These are phyloP conservation scores for Coemansia sp. DNA, from an alignment of 192 early-diverging fungal species.

Conservation along the genomic window DNA sequence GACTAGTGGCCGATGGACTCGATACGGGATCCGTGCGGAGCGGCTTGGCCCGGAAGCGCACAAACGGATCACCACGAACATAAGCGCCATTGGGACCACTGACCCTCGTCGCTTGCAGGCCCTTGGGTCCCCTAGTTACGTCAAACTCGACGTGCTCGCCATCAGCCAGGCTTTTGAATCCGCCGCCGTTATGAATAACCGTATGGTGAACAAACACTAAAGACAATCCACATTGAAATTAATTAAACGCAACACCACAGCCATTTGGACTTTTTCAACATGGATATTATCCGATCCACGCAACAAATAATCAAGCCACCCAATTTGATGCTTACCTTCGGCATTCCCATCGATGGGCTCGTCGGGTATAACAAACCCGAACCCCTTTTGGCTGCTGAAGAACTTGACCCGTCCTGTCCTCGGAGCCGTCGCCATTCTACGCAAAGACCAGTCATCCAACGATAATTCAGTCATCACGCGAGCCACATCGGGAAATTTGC, in stretches of 20 bases:
- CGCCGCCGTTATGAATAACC: constrained; percentile 71
- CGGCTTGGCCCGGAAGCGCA: constrained; percentile 19
- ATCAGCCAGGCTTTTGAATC: constrained; percentile 74
- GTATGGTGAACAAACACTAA: constrained; percentile 79
- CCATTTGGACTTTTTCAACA: no score
- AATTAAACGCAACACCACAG: neutral
- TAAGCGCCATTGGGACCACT: constrained; percentile 67
- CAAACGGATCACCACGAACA: constrained; percentile 77
- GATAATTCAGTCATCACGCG: neutral
- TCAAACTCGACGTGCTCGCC: constrained; percentile 70
- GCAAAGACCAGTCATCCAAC: constrained; percentile 8
- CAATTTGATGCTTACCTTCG: constrained; percentile 62
- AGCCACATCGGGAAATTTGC: neutral
- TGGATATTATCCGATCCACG: no score
- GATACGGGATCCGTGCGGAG: neutral
- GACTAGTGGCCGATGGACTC: neutral
- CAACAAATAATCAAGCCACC: no score
- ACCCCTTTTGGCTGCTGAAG: constrained; percentile 84
- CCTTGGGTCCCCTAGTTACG: constrained; percentile 71
- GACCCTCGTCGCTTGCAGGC: constrained; percentile 78
- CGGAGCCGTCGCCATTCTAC: constrained; percentile 20
- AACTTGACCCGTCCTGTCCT: constrained; percentile 70
- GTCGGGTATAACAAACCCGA: constrained; percentile 82
- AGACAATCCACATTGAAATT: neutral
- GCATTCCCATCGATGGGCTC: constrained; percentile 61